Base-by-base conservation (phyloP, 2,329 filamentous ascomycete genomes). In the Aspergillus unguis region DNA sequence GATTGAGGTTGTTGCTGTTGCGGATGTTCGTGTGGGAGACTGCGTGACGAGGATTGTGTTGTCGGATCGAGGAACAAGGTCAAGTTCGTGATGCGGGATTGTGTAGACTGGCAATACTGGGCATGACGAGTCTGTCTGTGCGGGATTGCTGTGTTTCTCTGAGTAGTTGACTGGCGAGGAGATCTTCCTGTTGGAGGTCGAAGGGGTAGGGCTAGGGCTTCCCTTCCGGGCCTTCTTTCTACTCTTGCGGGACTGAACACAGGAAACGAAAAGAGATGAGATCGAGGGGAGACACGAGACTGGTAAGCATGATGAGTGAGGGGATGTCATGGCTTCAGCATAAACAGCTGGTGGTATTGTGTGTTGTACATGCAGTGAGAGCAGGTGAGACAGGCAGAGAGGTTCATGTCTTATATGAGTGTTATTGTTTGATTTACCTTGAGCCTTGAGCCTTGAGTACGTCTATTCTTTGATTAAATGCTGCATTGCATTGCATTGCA, bases 1-100 rank as follows among this genome's bases (percentile, higher is more conserved):
- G 37, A 60, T 56, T 3, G 58, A 58, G 2, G 54, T 40, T 35
- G 44, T 52, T 11, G 48, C 44, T 1, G 48, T 49, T n/a, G 35
- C 17, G 11, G 33, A 11, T 10, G 33, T 36, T 36, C 9, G 10
- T 8, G 33, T 36, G 5, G 36, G 23, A 31, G 28, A 29, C 25
- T 47, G 48, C 9, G 45, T 45, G 11, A 26, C 45, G 26, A 43
- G 17, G 23, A 41, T 43, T 42, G 35, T 40, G 28, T 40, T 26
- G 9, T 7, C 6, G 7, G 29, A n/a, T 7, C 5, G 44, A 3
- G 31, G 43, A 3, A 6, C 4, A 10, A 23, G 2, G 5, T 37
- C 5, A n/a, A 6, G 11, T 1, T 23, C 32, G 27, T 27, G 28
- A 8, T 11, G 6, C n/a, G 33, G 2, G 23, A 4, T 10, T 32